Conservation (phyloP, 805 yeast species). For the Ogataea henricii region DNA sequence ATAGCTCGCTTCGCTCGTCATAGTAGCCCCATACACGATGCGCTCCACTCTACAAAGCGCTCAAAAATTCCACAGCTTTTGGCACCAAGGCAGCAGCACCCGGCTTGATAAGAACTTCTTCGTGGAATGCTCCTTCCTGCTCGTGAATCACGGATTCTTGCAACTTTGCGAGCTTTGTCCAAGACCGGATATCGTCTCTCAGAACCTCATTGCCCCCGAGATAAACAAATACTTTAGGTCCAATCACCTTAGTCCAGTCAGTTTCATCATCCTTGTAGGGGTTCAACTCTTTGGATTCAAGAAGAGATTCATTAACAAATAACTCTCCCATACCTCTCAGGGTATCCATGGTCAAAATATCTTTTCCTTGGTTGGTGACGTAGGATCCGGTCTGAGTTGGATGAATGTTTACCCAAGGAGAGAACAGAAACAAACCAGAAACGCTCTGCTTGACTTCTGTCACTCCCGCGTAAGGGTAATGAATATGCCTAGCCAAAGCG, state of each 20-base stretch:
- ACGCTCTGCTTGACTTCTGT: not conserved
- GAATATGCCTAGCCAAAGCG: not conserved
- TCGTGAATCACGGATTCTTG: not conserved
- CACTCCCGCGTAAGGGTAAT: too few species aligned
- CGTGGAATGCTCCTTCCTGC: not conserved
- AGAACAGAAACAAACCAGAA: not conserved
- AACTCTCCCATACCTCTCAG: conserved; percentile 6
- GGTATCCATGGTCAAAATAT: conserved; percentile 2
- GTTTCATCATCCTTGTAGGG: conserved; percentile 8
- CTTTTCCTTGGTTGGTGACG: conserved; percentile 1
- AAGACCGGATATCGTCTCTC: conserved; percentile 5
- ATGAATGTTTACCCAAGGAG: conserved; percentile 10
- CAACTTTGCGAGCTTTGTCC: conserved; percentile 3
- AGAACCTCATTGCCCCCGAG: conserved; percentile 8
- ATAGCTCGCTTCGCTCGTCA: too few species aligned
- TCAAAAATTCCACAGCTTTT: too few species aligned
- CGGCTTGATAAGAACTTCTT: too few species aligned
- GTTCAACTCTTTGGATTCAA: conserved; percentile 7
- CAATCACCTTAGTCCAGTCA: conserved; percentile 5
- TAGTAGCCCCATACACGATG: too few species aligned
- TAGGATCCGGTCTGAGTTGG: conserved; percentile 2
- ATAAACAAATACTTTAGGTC: conserved; percentile 5
- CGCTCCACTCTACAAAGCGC: too few species aligned
- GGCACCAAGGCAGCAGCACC: too few species aligned
- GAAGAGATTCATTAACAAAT: conserved; percentile 3